Base-by-base conservation (phyloP, 176 grass and related monocot genomes). In the Miscanthus lutarioriparius region DNA sequence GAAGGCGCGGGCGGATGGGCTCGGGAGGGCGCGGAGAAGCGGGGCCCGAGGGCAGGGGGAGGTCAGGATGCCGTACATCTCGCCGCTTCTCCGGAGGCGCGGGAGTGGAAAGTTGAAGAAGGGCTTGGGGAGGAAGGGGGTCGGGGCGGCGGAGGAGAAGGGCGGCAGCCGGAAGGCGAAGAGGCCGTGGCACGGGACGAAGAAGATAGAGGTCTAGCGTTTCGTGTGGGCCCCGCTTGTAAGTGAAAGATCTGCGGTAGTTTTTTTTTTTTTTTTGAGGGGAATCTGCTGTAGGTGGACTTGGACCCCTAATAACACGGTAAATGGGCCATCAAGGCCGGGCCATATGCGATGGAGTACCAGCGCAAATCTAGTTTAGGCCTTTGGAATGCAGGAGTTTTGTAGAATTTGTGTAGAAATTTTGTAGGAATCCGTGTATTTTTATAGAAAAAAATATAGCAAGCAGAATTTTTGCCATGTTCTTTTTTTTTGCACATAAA, bases 41-140 rank as follows among this genome's bases (percentile, higher is more conserved):
- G 71, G 83, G 35, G 86, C 59, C 28, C 74, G 47, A 15, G 70
- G 58, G 84, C 80, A 77, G 2, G 93, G 82, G 10, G 91, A 72
- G 67, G 84, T 74, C 35, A 89, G 76, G 7, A 85, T 10, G 35
- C 78, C 88, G 72, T 90, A 82, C 88, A 90, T 90, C 13, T 11
- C 77, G 70, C 33, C 69, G 43, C 43, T 23, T 77, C 20, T 39
- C 70, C 64, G 65, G 49, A 6, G 19, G 7, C 5, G 5, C 1
- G 39, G 6, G 69, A 13, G 23, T 3, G 41, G 23, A 12, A 6
- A 28, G 5, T 4, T 32, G 14, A 10, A 14, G 14, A 10, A 14
- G 36, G 36, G 3, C 43, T 68, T 26, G 17, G 72, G 80, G 72
- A 72, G 33, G 64, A 72, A 81, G 71, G 15, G 20, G 7, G 3